Percentiles rank a stretch among this genome's conserved stretches.
These are phyloP conservation scores for Entomophthora muscae DNA, from an alignment of 371 early-diverging fungal genomes.

Conservation along the genomic window DNA sequence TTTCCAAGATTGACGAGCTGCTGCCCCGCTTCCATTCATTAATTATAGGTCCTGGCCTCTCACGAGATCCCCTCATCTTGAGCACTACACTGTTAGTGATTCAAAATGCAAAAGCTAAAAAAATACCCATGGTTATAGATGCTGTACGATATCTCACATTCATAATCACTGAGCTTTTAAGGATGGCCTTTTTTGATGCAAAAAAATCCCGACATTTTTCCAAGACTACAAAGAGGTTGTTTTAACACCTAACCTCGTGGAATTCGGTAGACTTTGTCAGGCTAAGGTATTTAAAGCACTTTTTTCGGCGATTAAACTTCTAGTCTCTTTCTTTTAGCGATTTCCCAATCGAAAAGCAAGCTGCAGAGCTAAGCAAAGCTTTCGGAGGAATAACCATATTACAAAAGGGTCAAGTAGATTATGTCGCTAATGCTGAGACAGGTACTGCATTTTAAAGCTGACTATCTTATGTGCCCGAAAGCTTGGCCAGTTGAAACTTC, in stretches of 20 bases:
- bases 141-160: constrained; percentile 31
- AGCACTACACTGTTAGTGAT: constrained; percentile 39
- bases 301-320: background rate
- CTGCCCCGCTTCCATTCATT: constrained; percentile 65
- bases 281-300: background rate
- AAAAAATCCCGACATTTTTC: constrained; percentile 45
- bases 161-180: constrained; percentile 11
- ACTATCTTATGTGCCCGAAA: constrained; percentile 2
- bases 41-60: constrained; percentile 84
- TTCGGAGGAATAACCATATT: constrained; percentile 60
- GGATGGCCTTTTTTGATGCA: constrained; percentile 73
- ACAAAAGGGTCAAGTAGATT: constrained; percentile 68
- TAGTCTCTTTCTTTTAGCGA: constrained; percentile 23
- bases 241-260: constrained; percentile 81
- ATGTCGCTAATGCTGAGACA: constrained; percentile 52
- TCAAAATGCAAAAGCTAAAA: constrained; percentile 28
- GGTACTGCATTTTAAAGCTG: constrained; percentile 32
- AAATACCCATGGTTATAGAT: constrained; percentile 73
- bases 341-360: constrained; percentile 18
- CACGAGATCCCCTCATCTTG: constrained; percentile 49
- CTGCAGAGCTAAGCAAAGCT: constrained; percentile 23
- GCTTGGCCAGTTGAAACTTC: background rate
- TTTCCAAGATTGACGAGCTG: constrained; percentile 12
- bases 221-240: constrained; percentile 54
- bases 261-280: constrained; percentile 26